Evolutionary conservation across 139 green algal genomes (phyloP), one percentile per base, ranked within the genome.

Genomic region (Dunaliella primolecta): DNA sequence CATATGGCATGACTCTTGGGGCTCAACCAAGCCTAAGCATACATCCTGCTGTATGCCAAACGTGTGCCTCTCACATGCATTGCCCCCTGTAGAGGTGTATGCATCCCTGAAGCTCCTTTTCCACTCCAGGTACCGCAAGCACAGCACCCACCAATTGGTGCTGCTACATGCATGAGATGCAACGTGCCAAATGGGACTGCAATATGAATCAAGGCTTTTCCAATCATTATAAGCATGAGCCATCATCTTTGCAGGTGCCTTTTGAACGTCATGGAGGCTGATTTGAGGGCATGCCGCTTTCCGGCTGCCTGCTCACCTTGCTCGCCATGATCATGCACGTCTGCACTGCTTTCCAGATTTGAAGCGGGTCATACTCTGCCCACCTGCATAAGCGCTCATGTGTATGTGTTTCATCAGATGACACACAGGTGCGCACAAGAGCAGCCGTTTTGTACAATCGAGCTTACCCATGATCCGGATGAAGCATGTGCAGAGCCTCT

Each of bases 291-390:
- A 64, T 25, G 7, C 46, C 15, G 46, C 46, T 64, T 64, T 64
- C 46, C n/a, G 21, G 72, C n/a, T 79, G n/a, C 72, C 7, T 32
- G 11, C 72, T 7, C 72, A 79, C 30, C 30, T 79, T 7, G 11
- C 11, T 31, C 21, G 91, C 89, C 34, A 83, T 64, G 36, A 81
- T 64, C 0, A 98, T 93, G 81, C 93, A 97, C 30, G 83, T 56
- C 31, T 92, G 32, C 1, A 95, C 91, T 15, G 82, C 95, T 3
- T 82, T 83, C 89, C 94, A 93, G 30, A 99, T 96, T 29, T 94
- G 89, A 31, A 92, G 20, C 0, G 97, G 95, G 37, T 99, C 95
- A 78, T 99, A 97, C 89, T 99, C 97, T 74, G 92, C 93, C 97
- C 97, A 99, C 1, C 95, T 98, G 90, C 35, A 81, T 1, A 37